Percentiles rank a stretch among this genome's conserved stretches.
Conservation (phyloP, 1,139 yeast species). For the Suhomyces bolitotheri region DNA sequence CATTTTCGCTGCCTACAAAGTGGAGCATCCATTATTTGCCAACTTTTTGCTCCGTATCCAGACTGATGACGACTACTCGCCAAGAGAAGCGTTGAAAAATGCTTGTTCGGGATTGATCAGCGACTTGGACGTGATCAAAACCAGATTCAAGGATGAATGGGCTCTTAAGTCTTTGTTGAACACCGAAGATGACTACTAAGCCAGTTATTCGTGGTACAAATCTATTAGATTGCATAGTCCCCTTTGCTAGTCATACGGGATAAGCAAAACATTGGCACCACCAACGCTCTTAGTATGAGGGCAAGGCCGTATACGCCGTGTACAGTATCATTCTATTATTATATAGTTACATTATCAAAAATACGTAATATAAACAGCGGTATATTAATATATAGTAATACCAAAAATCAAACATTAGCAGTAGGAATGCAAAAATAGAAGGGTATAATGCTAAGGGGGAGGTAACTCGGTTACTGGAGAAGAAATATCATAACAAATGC, state of each 20-base stretch:
- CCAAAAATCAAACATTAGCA: slow-evolving; percentile 12
- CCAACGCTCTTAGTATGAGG: too few species aligned
- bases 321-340: slow-evolving; percentile 5
- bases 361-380: slow-evolving; percentile 1
- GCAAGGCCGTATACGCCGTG: slow-evolving; percentile 2
- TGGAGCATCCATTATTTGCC: slow-evolving; percentile 96
- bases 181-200: slow-evolving; percentile 48
- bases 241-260: too few species aligned
- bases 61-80: slow-evolving; percentile 92
- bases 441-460: slow-evolving; percentile 10
- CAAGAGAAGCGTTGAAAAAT: slow-evolving; percentile 83
- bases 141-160: slow-evolving; percentile 89
- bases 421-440: slow-evolving; percentile 10
- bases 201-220: too few species aligned
- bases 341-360: not conserved
- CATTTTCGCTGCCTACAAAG: slow-evolving; percentile 93
- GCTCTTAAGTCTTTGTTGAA: slow-evolving; percentile 73
- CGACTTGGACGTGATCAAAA: slow-evolving; percentile 71
- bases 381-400: slow-evolving; percentile 4
- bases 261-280: too few species aligned
- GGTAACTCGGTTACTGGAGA: slow-evolving; percentile 12
- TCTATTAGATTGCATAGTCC: too few species aligned
- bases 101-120: slow-evolving; percentile 84
- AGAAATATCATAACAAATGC: slow-evolving; percentile 7
- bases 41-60: slow-evolving; percentile 91